Percentiles rank a stretch among this genome's conserved stretches.
These are phyloP conservation scores for Sarcodon sp. DNA, from an alignment of 768 basidiomycete species.

Conservation along the genomic window DNA sequence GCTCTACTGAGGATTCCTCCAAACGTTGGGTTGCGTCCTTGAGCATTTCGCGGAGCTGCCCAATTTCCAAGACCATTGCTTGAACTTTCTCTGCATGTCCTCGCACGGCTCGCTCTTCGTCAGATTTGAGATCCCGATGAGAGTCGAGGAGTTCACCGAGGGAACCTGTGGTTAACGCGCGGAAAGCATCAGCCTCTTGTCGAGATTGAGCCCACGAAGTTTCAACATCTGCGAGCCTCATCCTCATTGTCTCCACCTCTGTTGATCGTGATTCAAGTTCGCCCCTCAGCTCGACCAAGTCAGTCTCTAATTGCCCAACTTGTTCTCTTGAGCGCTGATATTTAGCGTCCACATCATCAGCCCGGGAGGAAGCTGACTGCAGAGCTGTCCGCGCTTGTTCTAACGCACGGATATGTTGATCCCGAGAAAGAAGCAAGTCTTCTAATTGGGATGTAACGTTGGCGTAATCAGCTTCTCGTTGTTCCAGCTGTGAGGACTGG, in stretches of 20 bases:
- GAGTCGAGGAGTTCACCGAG: conserved; percentile 82
- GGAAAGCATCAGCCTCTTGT: conserved; percentile 85
- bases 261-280: conserved; percentile 68
- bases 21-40: conserved; percentile 62
- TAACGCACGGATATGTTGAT: conserved; percentile 78
- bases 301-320: conserved; percentile 57
- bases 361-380: conserved; percentile 58
- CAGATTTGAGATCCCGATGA: conserved; percentile 73
- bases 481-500: conserved; percentile 63
- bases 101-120: conserved; percentile 65
- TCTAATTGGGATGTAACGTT: conserved; percentile 55
- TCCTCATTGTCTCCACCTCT: conserved; percentile 60
- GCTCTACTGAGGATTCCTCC: conserved; percentile 54
- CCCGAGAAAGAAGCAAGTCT: conserved; percentile 54
- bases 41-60: conserved; percentile 67
- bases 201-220: conserved; percentile 87
- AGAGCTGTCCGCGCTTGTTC: conserved; percentile 79
- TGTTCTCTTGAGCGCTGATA: conserved; percentile 61
- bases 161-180: conserved; percentile 75
- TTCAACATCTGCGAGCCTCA: conserved; percentile 67
- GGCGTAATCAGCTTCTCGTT: conserved; percentile 67
- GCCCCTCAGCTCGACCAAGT: conserved; percentile 64
- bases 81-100: conserved; percentile 76
- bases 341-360: conserved; percentile 67
- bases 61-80: conserved; percentile 67